Evolutionary conservation across 2,329 filamentous ascomycete genomes (phyloP), one percentile per base, ranked within the genome.

Genomic region (Penicillium capsulatum): DNA sequence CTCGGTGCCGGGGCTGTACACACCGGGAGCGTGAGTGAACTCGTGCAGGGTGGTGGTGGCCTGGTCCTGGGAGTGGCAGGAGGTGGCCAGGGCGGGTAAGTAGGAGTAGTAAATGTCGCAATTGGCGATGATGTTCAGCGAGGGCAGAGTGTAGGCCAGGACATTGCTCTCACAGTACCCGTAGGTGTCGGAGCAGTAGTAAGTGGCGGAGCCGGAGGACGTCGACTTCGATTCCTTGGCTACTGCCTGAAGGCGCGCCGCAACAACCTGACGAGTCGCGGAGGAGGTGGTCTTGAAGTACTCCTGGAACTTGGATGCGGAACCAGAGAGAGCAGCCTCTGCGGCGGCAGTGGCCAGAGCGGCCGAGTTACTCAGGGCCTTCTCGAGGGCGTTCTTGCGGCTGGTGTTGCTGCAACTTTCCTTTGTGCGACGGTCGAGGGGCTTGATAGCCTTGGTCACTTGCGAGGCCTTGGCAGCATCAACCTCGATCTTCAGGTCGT

Each of bases 1-100:
- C 2, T 72, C 59, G 2, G 80, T 83, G 7, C 79, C 77, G 40
- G 76, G 77, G 45, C 48, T 59, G 44, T 65, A 72, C 9, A 74
- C 69, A 63, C 65, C 70, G 57, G 73, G 63, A n/a, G 74, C 69
- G 56, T 85, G 82, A 7, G 81, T 83, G 50, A 73, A 69, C 69
- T 86, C 82, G 54, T 86, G 82, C 10, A 86, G 60, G 20, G 73
- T 73, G 10, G 81, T 84, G 8, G 75, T 81, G 2, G 76, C 77
- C 64, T 81, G 77, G 55, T 84, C 81, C 63, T 84, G 81, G 2
- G 54, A 72, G 57, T 84, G 79, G 67, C 82, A 86, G 1, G 58
- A 63, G 7, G 50, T 51, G 7, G 73, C 65, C 19, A 77, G 42
- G 2, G 70, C 67, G 0, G 76, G 68, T 7, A 84, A 69, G 9